A percentile compares a stretch with the other conserved stretches of the same genome.
phyloP scores from a whole-genome alignment of 192 early-diverging fungal species.

The Umbelopsis vinacea region DNA sequence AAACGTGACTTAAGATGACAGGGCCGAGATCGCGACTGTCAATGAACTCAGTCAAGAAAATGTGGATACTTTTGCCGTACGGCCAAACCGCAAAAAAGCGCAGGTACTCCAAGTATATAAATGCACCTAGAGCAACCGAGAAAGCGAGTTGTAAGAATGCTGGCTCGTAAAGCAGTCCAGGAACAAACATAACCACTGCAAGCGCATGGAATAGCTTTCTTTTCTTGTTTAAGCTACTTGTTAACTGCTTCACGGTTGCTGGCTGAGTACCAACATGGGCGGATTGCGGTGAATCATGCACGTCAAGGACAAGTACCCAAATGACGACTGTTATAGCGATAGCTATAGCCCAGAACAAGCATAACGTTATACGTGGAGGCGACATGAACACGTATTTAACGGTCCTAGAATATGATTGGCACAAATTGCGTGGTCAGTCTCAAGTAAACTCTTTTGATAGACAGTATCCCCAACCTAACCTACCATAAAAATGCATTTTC shows the following conservation, averaged over 20 bases:
- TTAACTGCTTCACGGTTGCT: constrained; percentile 17
- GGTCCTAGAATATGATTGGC: constrained; percentile 27
- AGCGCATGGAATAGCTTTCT: constrained; percentile 89
- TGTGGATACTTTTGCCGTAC: constrained; percentile 61
- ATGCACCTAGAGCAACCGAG: constrained; percentile 68
- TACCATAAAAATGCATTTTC: constrained; percentile 76
- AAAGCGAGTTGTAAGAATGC: constrained; percentile 83
- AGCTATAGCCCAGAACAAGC: constrained; percentile 50
- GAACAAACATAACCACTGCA: constrained; percentile 85
- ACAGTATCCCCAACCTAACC: constrained; percentile 25
- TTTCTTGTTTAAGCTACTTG: constrained; percentile 65
- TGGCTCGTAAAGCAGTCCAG: constrained; percentile 73
- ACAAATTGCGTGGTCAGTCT: background rate
- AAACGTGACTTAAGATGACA: constrained; percentile 86
- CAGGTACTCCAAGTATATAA: constrained; percentile 83
- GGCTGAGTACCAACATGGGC: background rate
- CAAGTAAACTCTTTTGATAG: too few species aligned
- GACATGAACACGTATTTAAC: constrained; percentile 41
- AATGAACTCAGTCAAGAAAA: constrained; percentile 82
- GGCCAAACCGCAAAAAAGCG: constrained; percentile 78
- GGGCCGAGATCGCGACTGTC: constrained; percentile 84
- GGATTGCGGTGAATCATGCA: constrained; percentile 2
- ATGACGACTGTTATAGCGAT: constrained; percentile 48
- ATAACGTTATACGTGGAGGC: constrained; percentile 41
- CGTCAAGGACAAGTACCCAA: constrained; percentile 42